Evolutionary conservation across 805 yeast species (phyloP).

Genomic region (Monosporozyma aquatica): DNA sequence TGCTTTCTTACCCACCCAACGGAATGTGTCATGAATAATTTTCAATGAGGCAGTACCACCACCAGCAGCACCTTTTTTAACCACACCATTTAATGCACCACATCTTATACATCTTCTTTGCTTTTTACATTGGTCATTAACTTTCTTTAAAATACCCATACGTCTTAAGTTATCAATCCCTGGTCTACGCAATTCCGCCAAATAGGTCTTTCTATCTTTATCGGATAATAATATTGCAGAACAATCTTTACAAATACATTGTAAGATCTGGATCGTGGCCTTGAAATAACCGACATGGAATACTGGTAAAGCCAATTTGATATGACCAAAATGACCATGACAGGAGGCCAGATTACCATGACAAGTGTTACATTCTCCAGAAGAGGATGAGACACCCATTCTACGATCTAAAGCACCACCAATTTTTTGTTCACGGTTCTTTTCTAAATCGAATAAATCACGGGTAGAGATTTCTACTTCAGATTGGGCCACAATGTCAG

Average conservation of each 20-base stretch:
- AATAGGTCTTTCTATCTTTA: constrained; percentile 54
- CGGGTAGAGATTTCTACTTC: constrained; percentile 90
- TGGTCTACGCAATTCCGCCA: constrained; percentile 77
- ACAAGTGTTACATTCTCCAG: constrained; percentile 84
- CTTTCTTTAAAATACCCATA: constrained; percentile 76
- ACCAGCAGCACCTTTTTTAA: constrained; percentile 88
- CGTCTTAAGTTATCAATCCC: constrained; percentile 83
- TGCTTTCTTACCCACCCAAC: constrained; percentile 89
- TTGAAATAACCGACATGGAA: constrained; percentile 97
- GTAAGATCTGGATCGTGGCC: constrained; percentile 77
- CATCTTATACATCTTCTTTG: constrained; percentile 86
- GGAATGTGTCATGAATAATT: constrained; percentile 88
- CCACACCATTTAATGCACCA: constrained; percentile 90
- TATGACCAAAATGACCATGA: constrained; percentile 97
- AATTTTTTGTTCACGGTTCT: constrained; percentile 72
- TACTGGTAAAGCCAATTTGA: constrained; percentile 86
- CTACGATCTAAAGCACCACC: constrained; percentile 85
- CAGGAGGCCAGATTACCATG: constrained; percentile 87
- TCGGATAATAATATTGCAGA: constrained; percentile 71
- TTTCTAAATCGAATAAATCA: constrained; percentile 83
- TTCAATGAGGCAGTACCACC: constrained; percentile 89
- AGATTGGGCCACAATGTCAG: constrained; percentile 85
- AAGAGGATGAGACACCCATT: constrained; percentile 90
- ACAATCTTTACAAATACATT: constrained; percentile 85
- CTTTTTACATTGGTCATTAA: constrained; percentile 88